Conservation (phyloP, 106 monocot species). For the Dioscorea zingiberensis region DNA sequence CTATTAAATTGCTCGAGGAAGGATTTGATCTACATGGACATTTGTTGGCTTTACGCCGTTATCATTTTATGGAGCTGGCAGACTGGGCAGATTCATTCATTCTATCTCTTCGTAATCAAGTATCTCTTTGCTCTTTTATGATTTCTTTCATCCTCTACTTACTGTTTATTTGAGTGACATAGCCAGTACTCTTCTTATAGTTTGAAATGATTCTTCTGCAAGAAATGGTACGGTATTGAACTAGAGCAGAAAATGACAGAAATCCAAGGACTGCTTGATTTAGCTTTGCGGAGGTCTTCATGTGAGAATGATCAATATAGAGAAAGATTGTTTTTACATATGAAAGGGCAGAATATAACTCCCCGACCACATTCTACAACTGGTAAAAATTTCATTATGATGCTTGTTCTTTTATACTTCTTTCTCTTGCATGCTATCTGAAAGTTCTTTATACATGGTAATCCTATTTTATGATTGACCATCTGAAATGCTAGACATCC, state of each 20-base stretch:
- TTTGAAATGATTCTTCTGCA: constrained; percentile 3
- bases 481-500: constrained; percentile 39
- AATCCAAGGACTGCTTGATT: constrained; percentile 71
- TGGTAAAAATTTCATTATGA: constrained; percentile 24
- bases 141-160: too few relatives aligned
- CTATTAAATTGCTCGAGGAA: constrained; percentile 78
- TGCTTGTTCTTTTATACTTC: too few relatives aligned
- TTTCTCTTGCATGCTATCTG: too few relatives aligned
- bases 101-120: constrained; percentile 49
- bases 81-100: constrained; percentile 94
- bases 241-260: constrained; percentile 40
- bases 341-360: constrained; percentile 20
- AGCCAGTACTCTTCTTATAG: background rate
- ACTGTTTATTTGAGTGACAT: too few relatives aligned
- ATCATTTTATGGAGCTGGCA: constrained; percentile 89
- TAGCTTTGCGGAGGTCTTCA: constrained; percentile 82
- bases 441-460: too few relatives aligned
- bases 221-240: constrained; percentile 63
- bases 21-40: constrained; percentile 82
- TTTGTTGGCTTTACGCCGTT: constrained; percentile 70
- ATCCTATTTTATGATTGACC: too few relatives aligned
- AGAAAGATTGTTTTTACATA: constrained; percentile 64
- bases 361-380: constrained; percentile 21
- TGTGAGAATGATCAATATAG: constrained; percentile 72
- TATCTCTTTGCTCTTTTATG: constrained; percentile 16